Evolutionary conservation across 805 yeast species (phyloP), one percentile per base, ranked within the genome.

Genomic region (Candida maesae): DNA sequence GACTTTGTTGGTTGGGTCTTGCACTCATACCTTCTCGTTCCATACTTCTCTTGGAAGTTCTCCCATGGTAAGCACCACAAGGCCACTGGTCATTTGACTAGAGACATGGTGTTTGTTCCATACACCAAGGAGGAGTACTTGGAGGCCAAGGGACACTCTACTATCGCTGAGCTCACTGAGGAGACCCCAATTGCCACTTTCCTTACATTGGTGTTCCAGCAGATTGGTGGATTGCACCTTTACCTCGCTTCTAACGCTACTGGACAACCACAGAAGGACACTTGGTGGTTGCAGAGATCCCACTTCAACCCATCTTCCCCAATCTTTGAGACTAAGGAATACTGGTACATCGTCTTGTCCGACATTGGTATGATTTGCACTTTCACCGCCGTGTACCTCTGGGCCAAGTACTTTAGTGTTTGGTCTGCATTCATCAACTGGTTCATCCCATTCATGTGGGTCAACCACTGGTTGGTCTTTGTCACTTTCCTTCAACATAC

Each of bases 381-480:
- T 60, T 49, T 66, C 11, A 56, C 71, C 33, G 71, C 74, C 32
- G 67, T 81, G 41, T 79, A 80, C 67, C 64, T 70, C 36, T 79
- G 86, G 80, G 70, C 73, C 61, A 64, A 75, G 53, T 64, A 64
- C 47, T 80, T 73, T 57, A 95, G 95, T 30, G 70, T 66, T 29
- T 80, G 78, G 66, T 73, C 76, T 59, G 66, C 81, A 46, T 60
- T 78, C 41, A 71, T 84, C 50, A 76, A 81, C 71, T 86, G 88
- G 82, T 69, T 81, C 47, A 48, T 86, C 28, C 95, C 95, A 25
- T 86, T 81, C 66, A 51, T 84, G 39, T 81, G 81, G 66, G 88
- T 83, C 50, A 86, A 86, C 76, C 95, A 87, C 68, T 86, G 95
- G 95, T 71, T 86, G 50, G 95, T 87, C 33, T 84, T 84, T 65